Conservation (phyloP, 345 rosid genomes). For the Corymbia maculata region DNA sequence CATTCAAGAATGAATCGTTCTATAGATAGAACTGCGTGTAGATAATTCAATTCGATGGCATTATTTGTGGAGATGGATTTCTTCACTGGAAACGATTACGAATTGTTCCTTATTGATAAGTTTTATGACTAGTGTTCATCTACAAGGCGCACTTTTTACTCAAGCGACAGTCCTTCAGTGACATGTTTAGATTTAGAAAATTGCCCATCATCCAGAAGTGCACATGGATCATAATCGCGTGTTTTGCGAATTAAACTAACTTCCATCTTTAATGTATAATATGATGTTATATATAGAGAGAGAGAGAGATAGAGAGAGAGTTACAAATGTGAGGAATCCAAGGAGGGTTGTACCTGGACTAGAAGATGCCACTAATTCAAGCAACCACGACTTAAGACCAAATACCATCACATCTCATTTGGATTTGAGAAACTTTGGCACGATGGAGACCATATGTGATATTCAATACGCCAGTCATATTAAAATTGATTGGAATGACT, state of each 20-base stretch:
- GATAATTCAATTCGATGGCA: background rate
- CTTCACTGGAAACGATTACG: background rate
- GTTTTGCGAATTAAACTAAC: background rate
- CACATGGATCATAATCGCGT: background rate
- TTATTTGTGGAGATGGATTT: background rate
- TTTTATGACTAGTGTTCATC: background rate
- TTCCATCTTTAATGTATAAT: background rate
- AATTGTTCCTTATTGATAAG: background rate
- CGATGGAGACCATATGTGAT: background rate
- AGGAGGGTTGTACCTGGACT: constrained; percentile 5
- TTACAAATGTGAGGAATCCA: background rate
- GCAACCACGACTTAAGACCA: constrained; percentile 60
- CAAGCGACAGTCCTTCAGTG: background rate
- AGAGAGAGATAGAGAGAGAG: background rate
- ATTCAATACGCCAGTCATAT: background rate
- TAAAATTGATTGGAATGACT: background rate
- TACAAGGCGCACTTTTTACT: background rate
- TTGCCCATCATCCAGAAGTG: background rate
- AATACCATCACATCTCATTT: constrained; percentile 30
- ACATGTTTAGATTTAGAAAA: background rate
- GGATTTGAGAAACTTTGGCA: constrained; percentile 3
- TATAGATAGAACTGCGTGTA: background rate
- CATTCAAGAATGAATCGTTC: background rate
- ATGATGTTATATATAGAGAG: background rate
- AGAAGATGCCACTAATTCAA: constrained; percentile 28